Evolutionary conservation across 495 filamentous ascomycete genomes (phyloP).

Genomic region (Aspergillus egyptiacus): DNA sequence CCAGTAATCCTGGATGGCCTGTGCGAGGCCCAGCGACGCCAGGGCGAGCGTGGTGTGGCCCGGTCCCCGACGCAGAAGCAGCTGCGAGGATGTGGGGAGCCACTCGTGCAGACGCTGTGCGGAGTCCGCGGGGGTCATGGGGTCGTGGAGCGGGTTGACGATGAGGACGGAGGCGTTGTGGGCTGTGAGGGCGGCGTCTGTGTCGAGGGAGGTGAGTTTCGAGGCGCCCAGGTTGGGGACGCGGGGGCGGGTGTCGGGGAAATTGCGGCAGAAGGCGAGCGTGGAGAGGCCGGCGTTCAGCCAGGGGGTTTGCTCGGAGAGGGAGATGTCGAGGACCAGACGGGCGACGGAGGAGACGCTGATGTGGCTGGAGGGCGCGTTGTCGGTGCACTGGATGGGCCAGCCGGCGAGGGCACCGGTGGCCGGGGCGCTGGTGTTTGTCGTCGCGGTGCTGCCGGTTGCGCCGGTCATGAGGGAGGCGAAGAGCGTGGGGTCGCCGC

Average conservation of each 20-base stretch:
- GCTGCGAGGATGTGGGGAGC: constrained; percentile 1
- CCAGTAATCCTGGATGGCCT: background rate
- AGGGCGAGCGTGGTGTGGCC: constrained; percentile 9
- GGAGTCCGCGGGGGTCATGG: background rate
- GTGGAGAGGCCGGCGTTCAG: background rate
- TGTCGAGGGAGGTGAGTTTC: background rate
- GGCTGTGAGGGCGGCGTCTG: background rate
- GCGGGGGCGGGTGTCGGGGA: background rate
- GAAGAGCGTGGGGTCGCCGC: background rate
- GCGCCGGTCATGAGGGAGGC: background rate
- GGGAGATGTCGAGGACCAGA: constrained; percentile 1
- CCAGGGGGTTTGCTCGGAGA: background rate
- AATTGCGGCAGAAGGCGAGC: constrained; percentile 7
- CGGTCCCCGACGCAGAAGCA: background rate
- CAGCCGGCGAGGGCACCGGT: constrained; percentile 1
- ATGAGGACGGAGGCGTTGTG: background rate
- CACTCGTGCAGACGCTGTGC: background rate
- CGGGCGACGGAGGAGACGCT: background rate
- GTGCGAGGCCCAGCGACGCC: background rate
- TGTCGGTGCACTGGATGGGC: constrained; percentile 10
- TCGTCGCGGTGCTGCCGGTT: background rate
- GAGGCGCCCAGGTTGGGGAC: background rate
- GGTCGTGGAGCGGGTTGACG: constrained; percentile 3
- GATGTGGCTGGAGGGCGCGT: background rate
- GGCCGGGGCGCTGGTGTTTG: background rate